Base-by-base conservation (phyloP, 352 stramenopile genomes). In the Hyphochytrium catenoides region DNA sequence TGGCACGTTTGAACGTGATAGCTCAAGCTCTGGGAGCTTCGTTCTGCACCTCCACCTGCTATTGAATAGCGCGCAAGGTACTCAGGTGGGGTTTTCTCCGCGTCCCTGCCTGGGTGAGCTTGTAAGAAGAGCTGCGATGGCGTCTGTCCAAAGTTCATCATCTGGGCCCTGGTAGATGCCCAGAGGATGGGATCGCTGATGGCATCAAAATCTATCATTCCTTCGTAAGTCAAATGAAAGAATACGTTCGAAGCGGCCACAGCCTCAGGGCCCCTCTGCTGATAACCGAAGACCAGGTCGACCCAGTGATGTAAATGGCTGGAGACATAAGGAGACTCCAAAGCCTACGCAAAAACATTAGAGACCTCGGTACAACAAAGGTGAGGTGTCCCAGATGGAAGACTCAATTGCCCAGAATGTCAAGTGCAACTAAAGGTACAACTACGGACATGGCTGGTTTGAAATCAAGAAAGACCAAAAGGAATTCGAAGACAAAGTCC, bases 221-320 rank as follows among this genome's bases (percentile, higher is more conserved):
- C 89, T 60, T 96, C 88, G 46, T 99, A 98, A 1, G 81, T 97
- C 23, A 98, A 60, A 46, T 96, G 94, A 51, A 97, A 94, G 51
- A 96, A 98, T 7, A 97, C 54, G 48, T 98, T 99, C 45, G 92
- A 77, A 5, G 86, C 78, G 8, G 77, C 62, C 21, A 93, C 62
- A 6, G 90, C 84, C 20, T 76, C 74, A 18, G 51, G 35, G 0
- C 66, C 71, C 19, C 67, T 57, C 35, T 86, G 62, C 31, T 60
- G 78, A 8, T 51, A 57, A 4, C 68, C 70, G 46, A 82, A 78
- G 0, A 84, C 47, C 27, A 84, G 44, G 43, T 83, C 72, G 23
- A 93, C 89, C 53, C 82, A 78, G 35, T 93, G 62, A 39, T 86
- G 64, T 15, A 86, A 59, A 45, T 83, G 52, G 16, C 46, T 38